These are phyloP conservation scores for Rutstroemia sp. DNA, from an alignment of 2,329 filamentous ascomycete species.

Conservation along the genomic window DNA sequence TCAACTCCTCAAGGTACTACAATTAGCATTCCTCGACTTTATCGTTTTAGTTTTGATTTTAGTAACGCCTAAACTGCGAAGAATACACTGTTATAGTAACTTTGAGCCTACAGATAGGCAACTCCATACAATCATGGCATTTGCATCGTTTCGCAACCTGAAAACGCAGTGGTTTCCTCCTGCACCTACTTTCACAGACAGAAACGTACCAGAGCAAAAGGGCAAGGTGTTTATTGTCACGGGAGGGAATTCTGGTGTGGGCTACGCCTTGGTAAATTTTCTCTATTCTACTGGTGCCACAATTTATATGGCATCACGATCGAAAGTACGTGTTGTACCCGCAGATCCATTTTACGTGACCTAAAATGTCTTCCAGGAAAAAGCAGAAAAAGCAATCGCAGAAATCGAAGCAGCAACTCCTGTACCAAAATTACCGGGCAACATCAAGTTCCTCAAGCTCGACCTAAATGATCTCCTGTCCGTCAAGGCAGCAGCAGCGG, in stretches of 20 bases:
- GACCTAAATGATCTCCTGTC: conserved; percentile 32
- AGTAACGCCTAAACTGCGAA: too few species aligned
- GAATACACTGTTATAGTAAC: too few species aligned
- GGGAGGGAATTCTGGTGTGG: conserved; percentile 31
- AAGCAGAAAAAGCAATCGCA: conserved; percentile 31
- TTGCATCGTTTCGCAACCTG: neutral
- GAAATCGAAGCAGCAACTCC: conserved; percentile 26
- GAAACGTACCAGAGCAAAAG: conserved; percentile 22
- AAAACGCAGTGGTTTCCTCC: conserved; percentile 10
- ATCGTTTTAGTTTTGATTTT: too few species aligned
- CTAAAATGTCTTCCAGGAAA: conserved; percentile 25
- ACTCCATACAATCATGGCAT: neutral
- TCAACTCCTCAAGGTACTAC: too few species aligned
- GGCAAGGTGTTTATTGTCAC: conserved; percentile 31
- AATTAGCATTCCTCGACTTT: too few species aligned
- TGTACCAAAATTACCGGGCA: conserved; percentile 24
- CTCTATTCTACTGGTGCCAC: conserved; percentile 34
- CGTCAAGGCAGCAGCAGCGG: conserved; percentile 29
- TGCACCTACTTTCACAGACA: conserved; percentile 27
- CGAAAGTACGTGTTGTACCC: neutral
- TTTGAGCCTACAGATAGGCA: too few species aligned
- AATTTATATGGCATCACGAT: conserved; percentile 35
- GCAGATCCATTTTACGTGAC: neutral
- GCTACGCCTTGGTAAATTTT: conserved; percentile 30
- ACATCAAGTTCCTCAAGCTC: conserved; percentile 30